A percentile compares a stretch with the other conserved stretches of the same genome.
These are phyloP conservation scores for Paraglomus occultum DNA, from an alignment of 192 early-diverging fungal species.

Conservation along the genomic window DNA sequence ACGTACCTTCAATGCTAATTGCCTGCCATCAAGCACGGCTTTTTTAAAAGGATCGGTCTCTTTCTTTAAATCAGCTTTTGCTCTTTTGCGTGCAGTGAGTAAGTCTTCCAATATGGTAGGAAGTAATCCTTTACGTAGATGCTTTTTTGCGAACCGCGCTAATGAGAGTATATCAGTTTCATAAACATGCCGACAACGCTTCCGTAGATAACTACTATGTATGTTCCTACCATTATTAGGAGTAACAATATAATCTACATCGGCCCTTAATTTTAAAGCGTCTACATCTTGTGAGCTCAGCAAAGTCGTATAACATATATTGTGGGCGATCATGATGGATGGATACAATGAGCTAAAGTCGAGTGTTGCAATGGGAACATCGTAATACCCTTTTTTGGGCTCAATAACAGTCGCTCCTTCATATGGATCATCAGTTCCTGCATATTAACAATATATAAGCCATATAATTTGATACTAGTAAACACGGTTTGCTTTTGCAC, in stretches of 20 bases:
- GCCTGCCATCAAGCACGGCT: constrained; percentile 93
- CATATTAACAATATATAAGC: not conserved
- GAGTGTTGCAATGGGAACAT: constrained; percentile 94
- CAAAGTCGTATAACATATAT: constrained; percentile 95
- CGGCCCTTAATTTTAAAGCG: constrained; percentile 63
- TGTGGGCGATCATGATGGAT: constrained; percentile 99
- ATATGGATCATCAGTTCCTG: constrained; percentile 82
- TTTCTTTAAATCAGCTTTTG: constrained; percentile 91
- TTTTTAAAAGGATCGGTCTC: constrained; percentile 95
- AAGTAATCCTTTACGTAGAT: constrained; percentile 75
- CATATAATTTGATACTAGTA: not conserved
- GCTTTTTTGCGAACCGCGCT: constrained; percentile 85
- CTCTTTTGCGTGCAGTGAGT: constrained; percentile 86
- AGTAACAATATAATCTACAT: constrained; percentile 84
- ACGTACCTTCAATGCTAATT: constrained; percentile 85
- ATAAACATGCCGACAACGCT: too few species aligned
- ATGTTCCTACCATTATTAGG: constrained; percentile 72
- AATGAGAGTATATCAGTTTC: too few species aligned
- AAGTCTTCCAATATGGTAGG: constrained; percentile 89
- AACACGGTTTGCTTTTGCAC: constrained; percentile 31
- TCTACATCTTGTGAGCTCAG: constrained; percentile 58
- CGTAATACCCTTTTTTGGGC: constrained; percentile 89
- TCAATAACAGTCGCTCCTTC: constrained; percentile 98
- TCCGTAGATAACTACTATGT: too few species aligned
- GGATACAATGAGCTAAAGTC: constrained; percentile 99